phyloP scores from a whole-genome alignment of 805 yeast species.

The Blastobotrys muscicola region DNA sequence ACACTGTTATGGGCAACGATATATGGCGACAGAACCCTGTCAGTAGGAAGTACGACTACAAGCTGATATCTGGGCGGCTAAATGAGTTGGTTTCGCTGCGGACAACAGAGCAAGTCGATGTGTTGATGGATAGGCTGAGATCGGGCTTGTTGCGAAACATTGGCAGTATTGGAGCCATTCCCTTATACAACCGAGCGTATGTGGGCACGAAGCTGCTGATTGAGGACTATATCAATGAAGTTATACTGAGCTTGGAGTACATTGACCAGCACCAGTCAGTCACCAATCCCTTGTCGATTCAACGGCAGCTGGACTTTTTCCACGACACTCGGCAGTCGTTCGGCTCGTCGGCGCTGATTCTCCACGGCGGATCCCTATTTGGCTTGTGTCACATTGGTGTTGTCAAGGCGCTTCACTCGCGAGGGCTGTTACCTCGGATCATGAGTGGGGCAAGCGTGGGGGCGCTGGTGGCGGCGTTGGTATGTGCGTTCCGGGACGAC shows the following conservation, averaged over 20 bases:
- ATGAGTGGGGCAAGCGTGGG: constrained; percentile 92
- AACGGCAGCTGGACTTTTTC: constrained; percentile 61
- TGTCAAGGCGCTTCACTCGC: constrained; percentile 67
- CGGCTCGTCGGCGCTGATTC: constrained; percentile 81
- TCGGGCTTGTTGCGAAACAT: constrained; percentile 83
- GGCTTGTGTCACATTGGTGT: constrained; percentile 94
- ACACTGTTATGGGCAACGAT: constrained; percentile 30
- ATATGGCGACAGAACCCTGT: constrained; percentile 73
- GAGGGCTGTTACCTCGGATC: constrained; percentile 71
- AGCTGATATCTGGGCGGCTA: constrained; percentile 66
- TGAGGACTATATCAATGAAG: constrained; percentile 77
- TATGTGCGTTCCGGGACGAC: constrained; percentile 61
- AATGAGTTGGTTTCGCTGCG: constrained; percentile 55
- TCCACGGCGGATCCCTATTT: constrained; percentile 93
- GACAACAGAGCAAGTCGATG: constrained; percentile 43
- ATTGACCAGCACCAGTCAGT: constrained; percentile 34
- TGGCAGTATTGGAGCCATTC: constrained; percentile 78
- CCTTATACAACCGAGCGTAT: constrained; percentile 70
- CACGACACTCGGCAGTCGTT: constrained; percentile 79
- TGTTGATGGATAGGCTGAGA: constrained; percentile 56
- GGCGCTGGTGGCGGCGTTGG: constrained; percentile 81
- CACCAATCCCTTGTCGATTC: constrained; percentile 22
- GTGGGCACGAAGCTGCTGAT: constrained; percentile 84
- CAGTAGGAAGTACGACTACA: constrained; percentile 73
- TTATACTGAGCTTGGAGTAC: constrained; percentile 54